Conservation (phyloP, 441 rosid species). For the Raphanus hybrid region DNA sequence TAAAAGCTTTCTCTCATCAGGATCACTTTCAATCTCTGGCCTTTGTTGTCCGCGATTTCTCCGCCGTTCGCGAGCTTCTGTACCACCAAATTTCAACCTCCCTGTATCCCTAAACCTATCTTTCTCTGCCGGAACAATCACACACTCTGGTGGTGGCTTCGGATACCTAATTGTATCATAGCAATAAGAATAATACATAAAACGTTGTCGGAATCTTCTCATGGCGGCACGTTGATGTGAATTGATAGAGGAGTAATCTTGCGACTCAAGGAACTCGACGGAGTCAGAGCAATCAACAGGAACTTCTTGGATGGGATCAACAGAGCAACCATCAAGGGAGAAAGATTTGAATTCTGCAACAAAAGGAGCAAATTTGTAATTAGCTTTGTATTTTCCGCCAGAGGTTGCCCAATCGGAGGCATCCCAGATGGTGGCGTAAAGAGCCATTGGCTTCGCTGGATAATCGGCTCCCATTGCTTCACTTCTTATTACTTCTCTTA, state of each 20-base stretch:
- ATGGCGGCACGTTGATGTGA: conserved; percentile 53
- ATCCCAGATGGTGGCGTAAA: conserved; percentile 95
- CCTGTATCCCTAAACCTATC: conserved; percentile 66
- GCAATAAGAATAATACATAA: conserved; percentile 88
- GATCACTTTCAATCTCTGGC: conserved; percentile 40
- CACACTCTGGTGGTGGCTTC: conserved; percentile 62
- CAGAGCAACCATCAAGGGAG: conserved; percentile 69
- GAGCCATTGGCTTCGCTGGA: conserved; percentile 87
- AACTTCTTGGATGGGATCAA: conserved; percentile 64
- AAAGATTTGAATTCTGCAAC: conserved; percentile 70
- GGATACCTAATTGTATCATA: conserved; percentile 75
- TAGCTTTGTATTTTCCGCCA: conserved; percentile 79
- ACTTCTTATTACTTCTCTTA: conserved; percentile 63
- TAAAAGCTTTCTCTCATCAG: conserved; percentile 36
- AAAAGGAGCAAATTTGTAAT: conserved; percentile 82
- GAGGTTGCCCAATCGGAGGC: conserved; percentile 96
- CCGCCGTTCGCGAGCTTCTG: conserved; percentile 36
- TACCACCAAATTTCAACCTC: conserved; percentile 74
- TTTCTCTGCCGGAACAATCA: conserved; percentile 54
- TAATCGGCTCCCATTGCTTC: conserved; percentile 80
- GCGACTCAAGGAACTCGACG: conserved; percentile 42
- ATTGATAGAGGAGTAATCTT: conserved; percentile 50
- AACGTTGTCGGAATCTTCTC: conserved; percentile 67
- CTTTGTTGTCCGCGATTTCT: conserved; percentile 29
- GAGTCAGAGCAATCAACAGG: conserved; percentile 44